A percentile compares a stretch with the other conserved stretches of the same genome.
These are phyloP conservation scores for Penicillium concentricum DNA, from an alignment of 2,329 filamentous ascomycete species.

Conservation along the genomic window DNA sequence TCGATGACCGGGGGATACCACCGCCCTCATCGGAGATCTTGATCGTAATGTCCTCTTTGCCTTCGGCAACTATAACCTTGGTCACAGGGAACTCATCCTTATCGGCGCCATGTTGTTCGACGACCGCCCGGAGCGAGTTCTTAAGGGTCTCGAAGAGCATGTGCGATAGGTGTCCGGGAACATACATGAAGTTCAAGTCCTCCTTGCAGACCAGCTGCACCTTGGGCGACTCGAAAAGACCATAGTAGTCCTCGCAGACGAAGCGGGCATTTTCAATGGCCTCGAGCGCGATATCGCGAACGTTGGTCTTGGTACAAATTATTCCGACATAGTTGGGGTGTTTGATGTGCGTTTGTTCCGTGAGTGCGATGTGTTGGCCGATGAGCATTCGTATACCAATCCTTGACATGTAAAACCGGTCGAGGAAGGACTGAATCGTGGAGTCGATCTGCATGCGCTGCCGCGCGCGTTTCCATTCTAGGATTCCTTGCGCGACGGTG, in stretches of 20 bases:
- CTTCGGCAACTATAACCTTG: constrained; percentile 96
- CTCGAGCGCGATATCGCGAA: constrained; percentile 89
- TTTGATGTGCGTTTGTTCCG: constrained; percentile 83
- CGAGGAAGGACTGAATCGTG: constrained; percentile 94
- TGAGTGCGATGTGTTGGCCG: constrained; percentile 95
- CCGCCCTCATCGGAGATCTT: constrained; percentile 97
- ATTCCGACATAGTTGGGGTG: constrained; percentile 97
- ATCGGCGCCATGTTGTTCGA: constrained; percentile 91
- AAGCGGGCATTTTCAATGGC: constrained; percentile 99
- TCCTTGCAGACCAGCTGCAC: constrained; percentile 95
- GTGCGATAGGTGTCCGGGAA: constrained; percentile 95
- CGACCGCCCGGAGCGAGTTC: constrained; percentile 94
- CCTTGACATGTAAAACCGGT: constrained; percentile 99
- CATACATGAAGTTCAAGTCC: constrained; percentile 98
- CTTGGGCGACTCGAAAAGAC: constrained; percentile 92
- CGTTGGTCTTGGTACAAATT: constrained; percentile 98
- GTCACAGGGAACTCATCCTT: constrained; percentile 95
- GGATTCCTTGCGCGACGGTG: constrained; percentile 94
- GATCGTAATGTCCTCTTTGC: constrained; percentile 98
- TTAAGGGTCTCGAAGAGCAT: constrained; percentile 99
- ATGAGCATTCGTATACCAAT: constrained; percentile 99
- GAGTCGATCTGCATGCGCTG: constrained; percentile 98
- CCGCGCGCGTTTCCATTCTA: constrained; percentile 94
- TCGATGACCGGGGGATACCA: constrained; percentile 87
- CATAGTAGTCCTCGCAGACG: constrained; percentile 98